These are phyloP conservation scores for Sedum album DNA, from an alignment of 164 flowering plant species.

Conservation along the genomic window DNA sequence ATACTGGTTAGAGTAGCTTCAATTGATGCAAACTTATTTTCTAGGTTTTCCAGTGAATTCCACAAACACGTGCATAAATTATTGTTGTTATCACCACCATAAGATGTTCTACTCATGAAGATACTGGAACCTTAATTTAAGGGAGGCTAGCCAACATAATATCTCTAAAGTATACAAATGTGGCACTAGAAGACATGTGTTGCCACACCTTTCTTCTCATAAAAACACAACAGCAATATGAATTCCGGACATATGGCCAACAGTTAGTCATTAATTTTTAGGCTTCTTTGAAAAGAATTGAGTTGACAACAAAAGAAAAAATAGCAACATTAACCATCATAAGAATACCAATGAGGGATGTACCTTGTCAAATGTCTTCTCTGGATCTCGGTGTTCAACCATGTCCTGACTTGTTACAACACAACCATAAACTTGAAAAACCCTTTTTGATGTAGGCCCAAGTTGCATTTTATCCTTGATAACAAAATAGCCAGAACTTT, in stretches of 20 bases:
- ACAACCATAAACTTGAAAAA: constrained; percentile 85
- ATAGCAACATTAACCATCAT: neutral
- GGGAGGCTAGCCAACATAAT: too few relatives aligned
- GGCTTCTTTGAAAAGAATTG: too few relatives aligned
- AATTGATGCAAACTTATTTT: too few relatives aligned
- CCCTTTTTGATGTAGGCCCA: constrained; percentile 43
- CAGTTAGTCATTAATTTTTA: too few relatives aligned
- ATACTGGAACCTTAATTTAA: too few relatives aligned
- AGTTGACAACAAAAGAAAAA: neutral
- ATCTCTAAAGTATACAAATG: too few relatives aligned
- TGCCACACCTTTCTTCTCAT: too few relatives aligned
- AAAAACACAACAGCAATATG: too few relatives aligned
- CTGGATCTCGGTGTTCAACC: constrained; percentile 69
- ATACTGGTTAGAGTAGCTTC: neutral
- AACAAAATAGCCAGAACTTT: neutral
- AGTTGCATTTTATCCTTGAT: constrained; percentile 23
- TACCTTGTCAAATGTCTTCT: constrained; percentile 66
- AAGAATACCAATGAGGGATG: neutral
- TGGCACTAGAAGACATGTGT: too few relatives aligned
- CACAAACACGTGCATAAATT: neutral
- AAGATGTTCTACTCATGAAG: too few relatives aligned
- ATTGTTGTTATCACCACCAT: too few relatives aligned
- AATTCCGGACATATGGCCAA: too few relatives aligned
- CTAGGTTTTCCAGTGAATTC: neutral
- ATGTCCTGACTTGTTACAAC: constrained; percentile 69